A percentile compares a stretch with the other conserved stretches of the same genome.
phyloP scores from a whole-genome alignment of 2,329 filamentous ascomycete species.

The Sordariomycetes sp. region DNA sequence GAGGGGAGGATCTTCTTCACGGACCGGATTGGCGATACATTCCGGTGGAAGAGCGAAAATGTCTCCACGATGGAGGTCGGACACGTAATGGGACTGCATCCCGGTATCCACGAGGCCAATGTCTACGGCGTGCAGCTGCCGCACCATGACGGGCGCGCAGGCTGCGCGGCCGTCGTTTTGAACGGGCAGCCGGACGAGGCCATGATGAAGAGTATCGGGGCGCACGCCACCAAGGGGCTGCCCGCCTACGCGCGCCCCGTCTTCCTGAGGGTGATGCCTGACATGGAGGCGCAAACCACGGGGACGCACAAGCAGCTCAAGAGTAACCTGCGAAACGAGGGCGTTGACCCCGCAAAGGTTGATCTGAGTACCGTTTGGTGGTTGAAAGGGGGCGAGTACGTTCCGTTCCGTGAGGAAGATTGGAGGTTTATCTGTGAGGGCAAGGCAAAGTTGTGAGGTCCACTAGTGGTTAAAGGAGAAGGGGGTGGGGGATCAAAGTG shows the following conservation, averaged over 20 bases:
- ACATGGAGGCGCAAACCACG: slow-evolving; percentile 43
- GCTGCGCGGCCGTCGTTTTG: slow-evolving; percentile 49
- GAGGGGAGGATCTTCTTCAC: slow-evolving; percentile 69
- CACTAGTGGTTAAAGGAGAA: too few relatives aligned
- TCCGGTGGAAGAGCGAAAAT: slow-evolving; percentile 62
- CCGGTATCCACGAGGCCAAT: slow-evolving; percentile 50
- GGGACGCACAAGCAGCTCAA: slow-evolving; percentile 90
- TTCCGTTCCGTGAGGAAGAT: slow-evolving; percentile 50
- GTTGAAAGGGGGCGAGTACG: slow-evolving; percentile 53
- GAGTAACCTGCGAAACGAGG: slow-evolving; percentile 54
- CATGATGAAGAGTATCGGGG: slow-evolving; percentile 44
- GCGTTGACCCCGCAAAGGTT: slow-evolving; percentile 46
- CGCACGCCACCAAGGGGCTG: slow-evolving; percentile 41
- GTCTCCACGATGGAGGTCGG: slow-evolving; percentile 55
- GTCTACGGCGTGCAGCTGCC: slow-evolving; percentile 57
- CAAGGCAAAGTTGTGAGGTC: slow-evolving; percentile 49
- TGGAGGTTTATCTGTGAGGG: slow-evolving; percentile 58
- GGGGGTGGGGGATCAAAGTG: too few relatives aligned
- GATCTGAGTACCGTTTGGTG: slow-evolving; percentile 42
- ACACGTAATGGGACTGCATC: slow-evolving; percentile 45
- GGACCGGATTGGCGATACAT: slow-evolving; percentile 69
- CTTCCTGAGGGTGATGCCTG: slow-evolving; percentile 56
- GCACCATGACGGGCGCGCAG: slow-evolving; percentile 54
- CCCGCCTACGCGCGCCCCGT: slow-evolving; percentile 66
- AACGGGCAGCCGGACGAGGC: slow-evolving; percentile 26